Evolutionary conservation across 495 filamentous ascomycete genomes (phyloP).

Genomic region (Xylaria bambusicola): DNA sequence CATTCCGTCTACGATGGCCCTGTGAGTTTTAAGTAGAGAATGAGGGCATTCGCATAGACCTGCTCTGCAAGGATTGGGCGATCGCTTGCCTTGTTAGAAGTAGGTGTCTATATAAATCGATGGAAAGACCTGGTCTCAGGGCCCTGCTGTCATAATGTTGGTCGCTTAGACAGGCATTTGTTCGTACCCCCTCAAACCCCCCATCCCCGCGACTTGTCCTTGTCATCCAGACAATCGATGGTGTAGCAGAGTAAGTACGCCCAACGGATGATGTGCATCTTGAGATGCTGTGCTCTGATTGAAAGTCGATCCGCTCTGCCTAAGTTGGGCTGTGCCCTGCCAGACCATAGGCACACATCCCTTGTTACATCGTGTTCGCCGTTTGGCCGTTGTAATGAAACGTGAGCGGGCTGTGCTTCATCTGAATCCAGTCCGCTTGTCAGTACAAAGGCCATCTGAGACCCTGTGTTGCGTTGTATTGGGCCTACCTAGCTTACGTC

Average conservation of each 20-base stretch:
- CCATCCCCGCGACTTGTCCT: not conserved
- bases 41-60: not conserved
- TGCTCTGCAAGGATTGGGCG: not conserved
- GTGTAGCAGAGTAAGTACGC: not conserved
- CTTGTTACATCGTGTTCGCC: not conserved
- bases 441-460: not conserved
- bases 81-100: not conserved
- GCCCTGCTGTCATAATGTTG: not conserved
- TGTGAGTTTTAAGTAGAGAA: conserved; percentile 1
- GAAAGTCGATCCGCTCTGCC: not conserved
- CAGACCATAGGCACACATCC: not conserved
- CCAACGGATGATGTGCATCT: not conserved
- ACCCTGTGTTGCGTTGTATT: conserved; percentile 5
- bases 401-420: not conserved
- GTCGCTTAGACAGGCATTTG: not conserved
- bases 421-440: not conserved
- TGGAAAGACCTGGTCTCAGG: not conserved
- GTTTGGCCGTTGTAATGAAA: not conserved
- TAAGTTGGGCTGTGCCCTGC: not conserved
- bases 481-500: not conserved
- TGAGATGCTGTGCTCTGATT: not conserved
- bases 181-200: conserved; percentile 4
- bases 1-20: conserved; percentile 14
- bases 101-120: not conserved
- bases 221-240: not conserved